Conservation (phyloP, 2,329 filamentous ascomycete genomes). For the Geosmithia morbida region DNA sequence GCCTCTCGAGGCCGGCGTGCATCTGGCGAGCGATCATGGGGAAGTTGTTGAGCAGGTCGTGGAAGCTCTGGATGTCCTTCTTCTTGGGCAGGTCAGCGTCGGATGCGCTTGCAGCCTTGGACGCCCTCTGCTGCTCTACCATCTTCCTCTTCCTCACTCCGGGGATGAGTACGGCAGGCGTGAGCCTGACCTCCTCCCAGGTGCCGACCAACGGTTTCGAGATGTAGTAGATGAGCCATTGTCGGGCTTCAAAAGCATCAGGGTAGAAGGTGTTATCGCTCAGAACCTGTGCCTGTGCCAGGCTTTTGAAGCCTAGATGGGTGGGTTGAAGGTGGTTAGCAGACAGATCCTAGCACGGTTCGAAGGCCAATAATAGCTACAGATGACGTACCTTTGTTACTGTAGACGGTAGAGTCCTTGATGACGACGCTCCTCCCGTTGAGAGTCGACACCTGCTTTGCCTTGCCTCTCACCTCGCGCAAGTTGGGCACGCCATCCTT, state of each 20-base stretch:
- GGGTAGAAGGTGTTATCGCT: constrained; percentile 79
- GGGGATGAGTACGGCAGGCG: constrained; percentile 45
- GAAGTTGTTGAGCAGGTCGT: constrained; percentile 79
- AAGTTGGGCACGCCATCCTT: constrained; percentile 49
- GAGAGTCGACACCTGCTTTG: constrained; percentile 82
- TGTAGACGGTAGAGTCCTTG: constrained; percentile 86
- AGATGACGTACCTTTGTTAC: constrained; percentile 66
- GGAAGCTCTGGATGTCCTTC: constrained; percentile 84
- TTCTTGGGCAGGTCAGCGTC: constrained; percentile 39
- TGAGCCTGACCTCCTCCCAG: constrained; percentile 62
- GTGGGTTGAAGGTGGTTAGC: not conserved
- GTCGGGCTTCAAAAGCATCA: constrained; percentile 74
- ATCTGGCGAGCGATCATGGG: constrained; percentile 94
- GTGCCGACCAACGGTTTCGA: constrained; percentile 74
- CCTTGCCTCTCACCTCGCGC: constrained; percentile 80
- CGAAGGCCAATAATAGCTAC: not conserved
- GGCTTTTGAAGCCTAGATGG: constrained; percentile 65
- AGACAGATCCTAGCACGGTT: not conserved
- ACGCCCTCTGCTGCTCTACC: constrained; percentile 19
- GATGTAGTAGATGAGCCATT: constrained; percentile 96
- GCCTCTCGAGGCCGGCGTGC: constrained; percentile 76
- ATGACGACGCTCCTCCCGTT: constrained; percentile 90
- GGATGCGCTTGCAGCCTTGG: constrained; percentile 22
- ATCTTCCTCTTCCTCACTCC: constrained; percentile 23
- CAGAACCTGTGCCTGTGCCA: constrained; percentile 79